Evolutionary conservation across 306 rosid species (phyloP).

Genomic region (Myrica gale): DNA sequence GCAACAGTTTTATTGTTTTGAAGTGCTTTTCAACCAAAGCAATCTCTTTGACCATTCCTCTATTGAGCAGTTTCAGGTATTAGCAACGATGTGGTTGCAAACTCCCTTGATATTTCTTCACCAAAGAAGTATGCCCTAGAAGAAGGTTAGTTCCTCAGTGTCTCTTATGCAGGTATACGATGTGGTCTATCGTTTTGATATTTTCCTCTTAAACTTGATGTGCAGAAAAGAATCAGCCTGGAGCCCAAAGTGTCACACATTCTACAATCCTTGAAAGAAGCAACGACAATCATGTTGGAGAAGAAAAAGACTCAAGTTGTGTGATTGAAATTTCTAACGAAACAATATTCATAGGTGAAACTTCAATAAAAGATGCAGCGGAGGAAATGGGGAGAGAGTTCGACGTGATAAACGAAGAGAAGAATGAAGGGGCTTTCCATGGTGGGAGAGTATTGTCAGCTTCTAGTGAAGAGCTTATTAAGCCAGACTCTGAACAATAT

Average conservation of each 20-base stretch:
- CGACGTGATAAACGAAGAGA: conserved; percentile 2
- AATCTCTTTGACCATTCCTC: background rate
- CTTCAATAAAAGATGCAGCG: background rate
- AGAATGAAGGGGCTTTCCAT: background rate
- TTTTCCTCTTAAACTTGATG: background rate
- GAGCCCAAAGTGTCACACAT: background rate
- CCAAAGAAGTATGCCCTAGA: background rate
- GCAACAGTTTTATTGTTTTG: background rate
- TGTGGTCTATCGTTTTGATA: background rate
- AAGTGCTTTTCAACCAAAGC: background rate
- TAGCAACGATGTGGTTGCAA: background rate
- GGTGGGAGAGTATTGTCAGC: background rate
- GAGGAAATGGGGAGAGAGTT: background rate
- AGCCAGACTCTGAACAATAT: conserved; percentile 4
- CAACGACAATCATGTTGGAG: background rate
- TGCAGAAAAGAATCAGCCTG: conserved; percentile 14
- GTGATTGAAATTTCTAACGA: background rate
- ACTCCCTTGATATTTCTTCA: background rate
- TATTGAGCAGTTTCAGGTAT: background rate
- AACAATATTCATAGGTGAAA: background rate
- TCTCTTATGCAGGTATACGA: background rate
- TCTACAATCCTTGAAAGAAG: background rate
- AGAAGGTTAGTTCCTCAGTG: background rate
- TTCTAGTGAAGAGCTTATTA: background rate
- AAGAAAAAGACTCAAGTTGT: background rate